Base-by-base conservation (phyloP, 1,139 yeast genomes). In the Geotrichum klebahnii region DNA sequence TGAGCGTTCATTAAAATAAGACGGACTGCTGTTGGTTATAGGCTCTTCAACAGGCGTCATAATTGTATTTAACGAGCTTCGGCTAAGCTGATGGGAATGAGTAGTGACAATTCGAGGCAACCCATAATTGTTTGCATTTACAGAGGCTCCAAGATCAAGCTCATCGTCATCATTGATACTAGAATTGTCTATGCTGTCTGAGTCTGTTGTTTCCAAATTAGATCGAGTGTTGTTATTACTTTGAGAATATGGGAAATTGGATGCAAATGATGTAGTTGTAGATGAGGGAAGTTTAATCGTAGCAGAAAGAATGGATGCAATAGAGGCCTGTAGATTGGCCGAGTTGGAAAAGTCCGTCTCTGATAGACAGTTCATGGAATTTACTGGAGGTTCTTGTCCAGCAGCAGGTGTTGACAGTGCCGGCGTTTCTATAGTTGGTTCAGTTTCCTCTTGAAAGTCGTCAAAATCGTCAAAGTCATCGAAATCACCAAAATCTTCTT, bases 1-100 rank as follows among this genome's bases (percentile, higher is more conserved):
- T 53, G 68, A 65, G 5, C 66, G 55, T 22, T 59, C 62, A 6
- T 61, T 57, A 46, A 62, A 62, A 43, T 61, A 62, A 16, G 64
- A 57, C 2, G 39, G 26, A n/a, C n/a, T n/a, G n/a, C n/a, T n/a
- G n/a, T n/a, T n/a, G 12, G 44, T 37, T 14, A n/a, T 19, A 3
- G 38, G 3, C 28, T 19, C n/a, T 20, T 10, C 40, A n/a, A n/a
- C n/a, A n/a, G n/a, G n/a, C 3, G 47, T 8, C 8, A 20, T 14
- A 4, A 38, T 22, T 14, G 34, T 17, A 14, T 26, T 17, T 3
- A 29, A 20, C 22, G 39, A 24, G 29, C 20, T 23, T 19, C 20
- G 22, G 40, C 33, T 9, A 9, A 3, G 33, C n/a, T 16, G 29
- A 46, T 23, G 41, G 19, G 26, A 10, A 26, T 23, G 34, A 17